Evolutionary conservation across 2,329 filamentous ascomycete species (phyloP).

Genomic region (Xylaria sp.): DNA sequence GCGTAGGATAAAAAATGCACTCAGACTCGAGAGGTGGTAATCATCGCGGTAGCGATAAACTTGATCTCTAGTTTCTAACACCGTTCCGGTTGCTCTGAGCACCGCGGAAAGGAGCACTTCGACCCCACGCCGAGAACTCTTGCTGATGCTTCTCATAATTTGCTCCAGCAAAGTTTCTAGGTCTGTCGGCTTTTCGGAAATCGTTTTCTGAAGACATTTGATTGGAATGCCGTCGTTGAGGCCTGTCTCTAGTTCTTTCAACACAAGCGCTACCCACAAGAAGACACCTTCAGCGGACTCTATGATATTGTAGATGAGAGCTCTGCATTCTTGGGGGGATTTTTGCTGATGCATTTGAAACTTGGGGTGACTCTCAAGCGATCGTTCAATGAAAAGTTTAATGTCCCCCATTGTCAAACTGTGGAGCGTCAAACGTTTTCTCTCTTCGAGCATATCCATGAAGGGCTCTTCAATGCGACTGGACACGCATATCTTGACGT

Average conservation of each 20-base stretch:
- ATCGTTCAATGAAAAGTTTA: neutral
- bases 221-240: neutral
- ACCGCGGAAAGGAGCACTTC: constrained; percentile 15
- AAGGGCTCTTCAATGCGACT: constrained; percentile 18
- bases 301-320: neutral
- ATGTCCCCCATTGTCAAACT: constrained; percentile 8
- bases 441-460: constrained; percentile 16
- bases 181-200: neutral
- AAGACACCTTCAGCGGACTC: constrained; percentile 14
- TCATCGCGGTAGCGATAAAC: too few species aligned
- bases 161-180: neutral
- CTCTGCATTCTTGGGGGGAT: neutral
- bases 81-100: constrained; percentile 9
- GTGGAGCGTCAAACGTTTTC: constrained; percentile 5
- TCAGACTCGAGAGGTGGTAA: neutral
- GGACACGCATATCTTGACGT: constrained; percentile 20
- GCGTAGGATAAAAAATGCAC: constrained; percentile 2
- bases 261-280: constrained; percentile 7
- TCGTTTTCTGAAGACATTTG: neutral
- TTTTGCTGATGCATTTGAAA: neutral
- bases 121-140: neutral
- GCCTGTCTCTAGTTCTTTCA: neutral
- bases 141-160: constrained; percentile 1
- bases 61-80: too few species aligned
- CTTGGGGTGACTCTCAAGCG: neutral